Percentiles rank a stretch among this genome's conserved stretches.
These are phyloP conservation scores for Cucumis sativus DNA, from an alignment of 306 rosid genomes.

Conservation along the genomic window DNA sequence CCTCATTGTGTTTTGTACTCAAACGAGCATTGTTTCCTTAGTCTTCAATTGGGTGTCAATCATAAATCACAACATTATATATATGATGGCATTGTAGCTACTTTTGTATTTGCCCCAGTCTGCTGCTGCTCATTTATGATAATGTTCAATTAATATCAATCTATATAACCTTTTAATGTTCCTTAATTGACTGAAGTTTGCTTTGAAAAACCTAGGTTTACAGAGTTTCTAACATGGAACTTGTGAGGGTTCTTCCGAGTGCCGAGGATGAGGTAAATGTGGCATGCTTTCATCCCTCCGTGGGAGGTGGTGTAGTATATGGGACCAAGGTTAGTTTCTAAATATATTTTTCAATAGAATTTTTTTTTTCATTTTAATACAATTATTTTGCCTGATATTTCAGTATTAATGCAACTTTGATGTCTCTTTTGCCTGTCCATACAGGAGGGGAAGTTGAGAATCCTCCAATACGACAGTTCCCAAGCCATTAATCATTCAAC, in stretches of 20 bases:
- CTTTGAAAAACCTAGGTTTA: constrained; percentile 49
- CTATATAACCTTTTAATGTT: not conserved
- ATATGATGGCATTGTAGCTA: not conserved
- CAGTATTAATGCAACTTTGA: not conserved
- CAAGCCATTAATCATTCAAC: constrained; percentile 14
- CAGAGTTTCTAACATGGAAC: constrained; percentile 96
- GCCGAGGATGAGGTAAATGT: constrained; percentile 98
- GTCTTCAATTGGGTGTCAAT: not conserved
- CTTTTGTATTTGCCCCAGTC: not conserved
- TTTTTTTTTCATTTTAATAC: not conserved
- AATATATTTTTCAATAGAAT: not conserved
- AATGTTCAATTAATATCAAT: not conserved
- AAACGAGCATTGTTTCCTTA: not conserved
- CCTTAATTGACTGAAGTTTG: not conserved
- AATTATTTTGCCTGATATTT: not conserved
- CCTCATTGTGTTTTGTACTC: not conserved
- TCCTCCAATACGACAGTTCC: constrained; percentile 38
- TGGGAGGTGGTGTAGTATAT: constrained; percentile 97
- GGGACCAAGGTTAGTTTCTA: constrained; percentile 72
- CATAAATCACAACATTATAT: not conserved
- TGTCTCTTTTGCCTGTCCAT: constrained; percentile 13
- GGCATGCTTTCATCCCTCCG: constrained; percentile 94
- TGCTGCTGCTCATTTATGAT: not conserved
- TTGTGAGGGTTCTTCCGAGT: constrained; percentile 95
- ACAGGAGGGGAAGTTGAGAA: constrained; percentile 96